Conservation (phyloP, 2,329 filamentous ascomycete genomes). For the Apiospora arundinis region DNA sequence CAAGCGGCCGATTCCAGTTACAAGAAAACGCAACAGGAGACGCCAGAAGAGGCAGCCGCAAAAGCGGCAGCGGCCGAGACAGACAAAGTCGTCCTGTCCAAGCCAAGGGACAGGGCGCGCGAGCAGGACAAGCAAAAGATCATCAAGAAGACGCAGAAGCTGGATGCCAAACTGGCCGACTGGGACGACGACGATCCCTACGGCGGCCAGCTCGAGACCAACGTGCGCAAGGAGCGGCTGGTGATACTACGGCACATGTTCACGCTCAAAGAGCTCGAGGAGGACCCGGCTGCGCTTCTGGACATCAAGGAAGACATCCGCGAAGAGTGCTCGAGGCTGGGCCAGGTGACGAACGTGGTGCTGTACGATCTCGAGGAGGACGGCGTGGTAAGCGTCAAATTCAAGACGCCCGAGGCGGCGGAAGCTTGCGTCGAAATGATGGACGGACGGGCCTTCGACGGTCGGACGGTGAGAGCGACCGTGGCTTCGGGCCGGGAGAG, state of each 20-base stretch:
- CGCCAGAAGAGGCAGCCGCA: conserved; percentile 33
- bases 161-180: conserved; percentile 90
- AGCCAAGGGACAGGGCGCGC: conserved; percentile 53
- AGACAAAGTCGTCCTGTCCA: conserved; percentile 49
- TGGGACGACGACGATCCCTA: conserved; percentile 90
- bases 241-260: conserved; percentile 96
- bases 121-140: conserved; percentile 84
- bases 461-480: conserved; percentile 73
- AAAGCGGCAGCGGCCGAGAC: conserved; percentile 29
- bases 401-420: conserved; percentile 74
- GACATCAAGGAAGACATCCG: conserved; percentile 96
- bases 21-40: conserved; percentile 81
- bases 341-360: conserved; percentile 87
- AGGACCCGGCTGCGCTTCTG: conserved; percentile 80
- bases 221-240: conserved; percentile 72
- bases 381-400: conserved; percentile 86
- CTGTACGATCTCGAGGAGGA: conserved; percentile 87
- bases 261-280: conserved; percentile 81
- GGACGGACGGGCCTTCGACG: conserved; percentile 81
- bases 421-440: conserved; percentile 75
- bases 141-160: conserved; percentile 87
- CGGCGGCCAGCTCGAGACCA: conserved; percentile 53
- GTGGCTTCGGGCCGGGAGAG: conserved; percentile 74
- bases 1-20: conserved; percentile 88
- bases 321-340: conserved; percentile 86